phyloP scores from a whole-genome alignment of 2,329 filamentous ascomycete genomes.

The Gaeumannomyces sp. region DNA sequence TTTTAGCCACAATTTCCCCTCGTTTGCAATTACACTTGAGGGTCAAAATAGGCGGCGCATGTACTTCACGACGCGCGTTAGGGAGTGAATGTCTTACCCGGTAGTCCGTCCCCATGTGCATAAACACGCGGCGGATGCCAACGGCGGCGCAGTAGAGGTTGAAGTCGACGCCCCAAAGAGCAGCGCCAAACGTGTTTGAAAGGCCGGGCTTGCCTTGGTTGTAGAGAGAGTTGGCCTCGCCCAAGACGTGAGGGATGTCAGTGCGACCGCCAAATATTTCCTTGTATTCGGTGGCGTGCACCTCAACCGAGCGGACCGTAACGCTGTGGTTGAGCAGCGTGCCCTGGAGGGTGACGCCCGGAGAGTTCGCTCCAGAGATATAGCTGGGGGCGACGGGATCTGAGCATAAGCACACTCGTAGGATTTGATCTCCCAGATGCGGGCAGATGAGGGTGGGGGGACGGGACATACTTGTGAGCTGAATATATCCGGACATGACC shows the following conservation, averaged over 20 bases:
- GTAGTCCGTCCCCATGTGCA: constrained; percentile 60
- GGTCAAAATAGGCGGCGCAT: not conserved
- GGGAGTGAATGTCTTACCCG: constrained; percentile 24
- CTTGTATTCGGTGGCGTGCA: constrained; percentile 41
- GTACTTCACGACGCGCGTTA: constrained; percentile 17
- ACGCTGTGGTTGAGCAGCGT: constrained; percentile 59
- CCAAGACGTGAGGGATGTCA: constrained; percentile 47
- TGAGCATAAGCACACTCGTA: not conserved
- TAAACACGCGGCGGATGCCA: constrained; percentile 51
- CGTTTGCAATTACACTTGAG: not conserved
- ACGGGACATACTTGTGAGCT: constrained; percentile 49
- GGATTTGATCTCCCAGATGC: not conserved
- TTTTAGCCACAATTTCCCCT: constrained; percentile 6
- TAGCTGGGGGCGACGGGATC: constrained; percentile 38
- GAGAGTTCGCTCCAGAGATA: constrained; percentile 52
- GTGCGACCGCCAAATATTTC: constrained; percentile 28
- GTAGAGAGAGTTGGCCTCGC: constrained; percentile 55
- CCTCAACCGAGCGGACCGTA: constrained; percentile 40
- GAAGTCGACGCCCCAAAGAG: constrained; percentile 60
- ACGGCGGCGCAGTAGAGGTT: constrained; percentile 50
- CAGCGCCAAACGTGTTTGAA: constrained; percentile 59
- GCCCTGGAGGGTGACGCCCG: constrained; percentile 54
- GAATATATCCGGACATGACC: constrained; percentile 46
- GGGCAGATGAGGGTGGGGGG: not conserved
- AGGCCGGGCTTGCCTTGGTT: constrained; percentile 55